Base-by-base conservation (phyloP, 83 land plant genomes). In the Diphasiastrum complanatum region DNA sequence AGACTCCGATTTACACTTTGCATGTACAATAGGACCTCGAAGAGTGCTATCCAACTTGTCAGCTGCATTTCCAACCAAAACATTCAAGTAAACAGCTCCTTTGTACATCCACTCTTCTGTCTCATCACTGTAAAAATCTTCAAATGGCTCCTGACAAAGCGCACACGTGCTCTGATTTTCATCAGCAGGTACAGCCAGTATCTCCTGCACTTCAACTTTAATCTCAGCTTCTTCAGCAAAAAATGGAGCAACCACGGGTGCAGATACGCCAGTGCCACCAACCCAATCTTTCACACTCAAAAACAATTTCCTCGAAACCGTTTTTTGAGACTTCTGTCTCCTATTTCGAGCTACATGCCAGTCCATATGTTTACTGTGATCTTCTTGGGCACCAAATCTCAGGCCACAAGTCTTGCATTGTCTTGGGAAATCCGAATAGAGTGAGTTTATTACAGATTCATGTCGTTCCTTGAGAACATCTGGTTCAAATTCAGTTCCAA, bases 21-120 rank as follows among this genome's bases (percentile, higher is more conserved):
- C 83, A 80, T 93, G 99, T 47, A 93, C 96, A 56, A 93, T 89
- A 27, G 77, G 86, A 19, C 80, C 83, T 53, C 60, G 60, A 14
- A 41, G 63, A 27, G 45, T 43, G 27, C 36, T 47, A 12, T 78
- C 82, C 47, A 68, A 50, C 31, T 65, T 47, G 38, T 47, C 71
- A 28, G 28, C 69, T 3, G 32, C 26, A 47, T 32, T 75, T 26
- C 68, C 80, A 25, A 67, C 51, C 32, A 48, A 33, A 48, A 51
- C 61, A 53, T 72, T 78, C 77, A 87, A 53, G 47, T 86, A 84
- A 33, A 86, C 86, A 20, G 96, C 81, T 32, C 84, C 96, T 53
- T 71, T 83, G 63, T 80, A 90, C 99, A 95, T 86, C 99, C 99
- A 95, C 53, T 90, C 87, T 63, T 81, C 92, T 57, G 63, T 82